phyloP scores from a whole-genome alignment of 495 filamentous ascomycete genomes.

The Trichoderma erinaceum region DNA sequence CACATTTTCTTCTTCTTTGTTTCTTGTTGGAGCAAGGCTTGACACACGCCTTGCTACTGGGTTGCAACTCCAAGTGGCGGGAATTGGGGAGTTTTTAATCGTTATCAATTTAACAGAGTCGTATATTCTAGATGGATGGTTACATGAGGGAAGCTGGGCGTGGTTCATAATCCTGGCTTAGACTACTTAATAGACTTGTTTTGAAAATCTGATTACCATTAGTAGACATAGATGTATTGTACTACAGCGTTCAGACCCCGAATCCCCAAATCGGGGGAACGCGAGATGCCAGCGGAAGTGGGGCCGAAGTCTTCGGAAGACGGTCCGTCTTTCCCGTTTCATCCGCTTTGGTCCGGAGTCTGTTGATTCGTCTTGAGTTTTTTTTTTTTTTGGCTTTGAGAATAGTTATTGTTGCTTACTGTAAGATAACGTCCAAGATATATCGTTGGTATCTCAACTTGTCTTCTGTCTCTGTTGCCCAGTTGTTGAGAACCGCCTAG shows the following conservation, averaged over 20 bases:
- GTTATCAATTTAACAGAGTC: too few species aligned
- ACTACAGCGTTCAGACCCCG: neutral
- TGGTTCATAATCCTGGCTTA: neutral
- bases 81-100: neutral
- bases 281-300: neutral
- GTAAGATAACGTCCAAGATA: too few species aligned
- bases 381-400: too few species aligned
- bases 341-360: neutral
- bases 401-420: too few species aligned
- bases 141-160: too few species aligned
- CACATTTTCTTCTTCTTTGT: neutral
- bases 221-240: neutral
- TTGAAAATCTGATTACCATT: neutral
- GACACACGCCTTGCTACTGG: neutral
- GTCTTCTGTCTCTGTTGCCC: too few species aligned
- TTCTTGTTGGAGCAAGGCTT: neutral
- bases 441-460: too few species aligned
- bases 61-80: neutral
- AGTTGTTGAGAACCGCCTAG: too few species aligned
- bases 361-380: neutral
- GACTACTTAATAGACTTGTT: neutral
- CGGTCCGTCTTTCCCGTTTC: conserved; percentile 4
- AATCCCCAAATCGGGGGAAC: neutral
- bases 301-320: neutral
- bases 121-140: too few species aligned